These are phyloP conservation scores for Stachybotrys chlorohalonatus DNA, from an alignment of 2,329 filamentous ascomycete genomes.

Conservation along the genomic window DNA sequence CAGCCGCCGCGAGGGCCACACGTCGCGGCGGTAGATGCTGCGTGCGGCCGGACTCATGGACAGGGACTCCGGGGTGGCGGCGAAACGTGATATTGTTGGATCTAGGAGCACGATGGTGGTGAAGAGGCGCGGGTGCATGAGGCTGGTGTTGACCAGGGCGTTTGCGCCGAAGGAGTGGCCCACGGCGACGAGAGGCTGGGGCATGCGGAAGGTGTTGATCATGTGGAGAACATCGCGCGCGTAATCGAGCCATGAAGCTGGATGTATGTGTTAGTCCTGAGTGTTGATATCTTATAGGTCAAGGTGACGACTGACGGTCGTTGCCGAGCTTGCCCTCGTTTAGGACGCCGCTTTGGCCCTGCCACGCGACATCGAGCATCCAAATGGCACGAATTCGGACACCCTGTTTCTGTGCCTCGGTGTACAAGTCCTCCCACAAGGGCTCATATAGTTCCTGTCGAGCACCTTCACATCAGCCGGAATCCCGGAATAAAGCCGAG, in stretches of 20 bases:
- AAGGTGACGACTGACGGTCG: slow-evolving; percentile 53
- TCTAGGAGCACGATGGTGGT: slow-evolving; percentile 72
- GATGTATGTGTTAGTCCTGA: slow-evolving; percentile 1
- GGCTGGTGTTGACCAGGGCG: slow-evolving; percentile 60
- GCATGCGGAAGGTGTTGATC: slow-evolving; percentile 73
- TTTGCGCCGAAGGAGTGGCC: slow-evolving; percentile 85
- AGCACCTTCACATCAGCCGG: background rate
- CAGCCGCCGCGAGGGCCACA: slow-evolving; percentile 67
- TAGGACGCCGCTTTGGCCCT: slow-evolving; percentile 68
- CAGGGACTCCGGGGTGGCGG: slow-evolving; percentile 23
- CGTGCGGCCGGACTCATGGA: slow-evolving; percentile 38
- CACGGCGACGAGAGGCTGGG: slow-evolving; percentile 72
- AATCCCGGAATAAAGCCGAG: background rate
- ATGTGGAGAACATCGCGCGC: slow-evolving; percentile 76
- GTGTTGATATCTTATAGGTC: too few species aligned
- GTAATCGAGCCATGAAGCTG: slow-evolving; percentile 80
- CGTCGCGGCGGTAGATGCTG: slow-evolving; percentile 66
- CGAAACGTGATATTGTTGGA: slow-evolving; percentile 58
- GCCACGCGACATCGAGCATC: slow-evolving; percentile 83
- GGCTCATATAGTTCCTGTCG: slow-evolving; percentile 81
- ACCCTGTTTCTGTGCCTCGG: slow-evolving; percentile 44
- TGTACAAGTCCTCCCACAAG: slow-evolving; percentile 74
- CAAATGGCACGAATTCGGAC: slow-evolving; percentile 74
- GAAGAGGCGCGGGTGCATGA: slow-evolving; percentile 75
- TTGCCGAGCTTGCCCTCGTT: slow-evolving; percentile 73